These are phyloP conservation scores for Coprinellus micaceus DNA, from an alignment of 768 basidiomycete genomes.

Conservation along the genomic window DNA sequence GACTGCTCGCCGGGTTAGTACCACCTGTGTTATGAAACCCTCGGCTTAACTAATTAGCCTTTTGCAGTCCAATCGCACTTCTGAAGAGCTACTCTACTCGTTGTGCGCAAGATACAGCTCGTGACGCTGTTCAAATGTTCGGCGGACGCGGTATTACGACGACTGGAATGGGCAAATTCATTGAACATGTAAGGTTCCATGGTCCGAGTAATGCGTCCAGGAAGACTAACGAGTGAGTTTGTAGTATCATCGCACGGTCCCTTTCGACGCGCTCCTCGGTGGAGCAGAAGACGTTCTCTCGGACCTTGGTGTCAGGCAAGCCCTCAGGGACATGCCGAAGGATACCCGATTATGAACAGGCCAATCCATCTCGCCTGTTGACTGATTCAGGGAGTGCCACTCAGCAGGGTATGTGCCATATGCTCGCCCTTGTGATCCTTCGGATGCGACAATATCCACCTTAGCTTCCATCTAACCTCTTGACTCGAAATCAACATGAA, in stretches of 20 bases:
- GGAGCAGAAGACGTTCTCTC: conserved; percentile 66
- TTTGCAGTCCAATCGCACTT: conserved; percentile 59
- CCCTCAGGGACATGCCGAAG: conserved; percentile 65
- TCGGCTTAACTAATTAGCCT: neutral
- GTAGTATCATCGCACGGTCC: conserved; percentile 62
- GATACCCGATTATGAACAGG: conserved; percentile 49
- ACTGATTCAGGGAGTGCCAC: too few relatives aligned
- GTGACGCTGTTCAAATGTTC: conserved; percentile 61
- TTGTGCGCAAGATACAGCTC: conserved; percentile 62
- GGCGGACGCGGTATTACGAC: conserved; percentile 85
- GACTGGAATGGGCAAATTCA: conserved; percentile 73
- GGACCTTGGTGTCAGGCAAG: conserved; percentile 74
- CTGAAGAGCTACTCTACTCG: conserved; percentile 67
- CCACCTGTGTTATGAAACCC: neutral
- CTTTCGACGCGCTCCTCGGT: conserved; percentile 70
- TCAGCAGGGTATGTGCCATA: too few relatives aligned
- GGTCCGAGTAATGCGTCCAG: neutral
- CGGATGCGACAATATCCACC: neutral
- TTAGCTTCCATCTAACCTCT: neutral
- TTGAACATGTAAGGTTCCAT: conserved; percentile 58
- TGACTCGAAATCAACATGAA: neutral
- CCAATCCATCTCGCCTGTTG: neutral
- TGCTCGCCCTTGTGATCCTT: neutral
- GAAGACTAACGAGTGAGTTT: neutral
- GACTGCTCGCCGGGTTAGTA: conserved; percentile 64